A percentile compares a stretch with the other conserved stretches of the same genome.
Conservation (phyloP, 2,329 filamentous ascomycete species). For the Verticillium klebahnii region DNA sequence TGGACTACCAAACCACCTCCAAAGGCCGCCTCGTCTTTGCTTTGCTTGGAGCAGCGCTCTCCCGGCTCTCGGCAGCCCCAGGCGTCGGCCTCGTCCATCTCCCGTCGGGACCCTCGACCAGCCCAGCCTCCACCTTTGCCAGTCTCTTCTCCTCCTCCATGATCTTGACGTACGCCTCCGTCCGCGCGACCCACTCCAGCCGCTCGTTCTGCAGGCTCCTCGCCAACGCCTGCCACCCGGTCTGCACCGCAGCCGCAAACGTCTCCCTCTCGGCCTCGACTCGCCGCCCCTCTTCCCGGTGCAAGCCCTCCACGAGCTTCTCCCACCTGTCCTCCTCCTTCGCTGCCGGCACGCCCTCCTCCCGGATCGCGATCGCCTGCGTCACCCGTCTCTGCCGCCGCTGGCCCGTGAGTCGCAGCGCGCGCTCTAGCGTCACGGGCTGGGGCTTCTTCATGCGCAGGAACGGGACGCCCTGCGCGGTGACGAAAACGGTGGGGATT, state of each 20-base stretch:
- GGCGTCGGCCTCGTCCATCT: not conserved
- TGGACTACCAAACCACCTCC: not conserved
- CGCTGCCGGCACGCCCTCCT: constrained; percentile 26
- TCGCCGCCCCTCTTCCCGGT: not conserved
- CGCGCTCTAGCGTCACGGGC: constrained; percentile 24
- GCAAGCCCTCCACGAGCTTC: constrained; percentile 21
- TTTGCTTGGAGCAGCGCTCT: not conserved
- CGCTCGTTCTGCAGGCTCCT: constrained; percentile 23
- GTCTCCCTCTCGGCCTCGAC: not conserved
- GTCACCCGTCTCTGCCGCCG: constrained; percentile 36
- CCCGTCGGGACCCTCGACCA: not conserved
- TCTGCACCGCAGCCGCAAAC: constrained; percentile 1
- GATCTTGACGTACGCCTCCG: constrained; percentile 33
- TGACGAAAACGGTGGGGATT: constrained; percentile 52
- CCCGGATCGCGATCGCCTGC: constrained; percentile 25
- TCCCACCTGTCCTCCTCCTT: constrained; percentile 47
- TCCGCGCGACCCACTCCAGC: constrained; percentile 35
- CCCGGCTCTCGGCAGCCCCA: not conserved
- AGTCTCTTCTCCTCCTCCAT: constrained; percentile 31
- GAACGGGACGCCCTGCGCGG: constrained; percentile 56
- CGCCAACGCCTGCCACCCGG: constrained; percentile 1
- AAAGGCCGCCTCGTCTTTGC: not conserved
- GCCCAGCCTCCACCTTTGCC: constrained; percentile 3
- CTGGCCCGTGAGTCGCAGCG: constrained; percentile 45
- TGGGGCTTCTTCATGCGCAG: constrained; percentile 65